phyloP scores from a whole-genome alignment of 768 basidiomycete species.

The Strobilomyces echinocephalus region DNA sequence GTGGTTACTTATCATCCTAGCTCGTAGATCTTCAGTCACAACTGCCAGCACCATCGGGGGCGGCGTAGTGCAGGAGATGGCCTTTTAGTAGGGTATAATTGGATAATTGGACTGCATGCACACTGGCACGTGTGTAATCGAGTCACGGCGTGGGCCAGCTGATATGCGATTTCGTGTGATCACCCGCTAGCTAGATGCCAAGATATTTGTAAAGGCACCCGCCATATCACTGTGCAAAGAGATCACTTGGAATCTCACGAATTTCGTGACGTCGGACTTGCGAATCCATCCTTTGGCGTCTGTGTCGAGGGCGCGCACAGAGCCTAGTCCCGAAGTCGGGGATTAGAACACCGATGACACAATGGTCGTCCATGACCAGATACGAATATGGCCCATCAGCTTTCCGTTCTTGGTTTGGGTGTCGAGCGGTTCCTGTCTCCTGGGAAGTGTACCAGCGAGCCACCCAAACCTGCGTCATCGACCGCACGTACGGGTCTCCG shows the following conservation, averaged over 20 bases:
- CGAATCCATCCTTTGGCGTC: background rate
- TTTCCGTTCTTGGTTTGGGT: constrained; percentile 55
- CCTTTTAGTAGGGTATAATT: background rate
- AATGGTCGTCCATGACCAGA: background rate
- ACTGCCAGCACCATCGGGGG: constrained; percentile 37
- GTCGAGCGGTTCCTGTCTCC: constrained; percentile 40
- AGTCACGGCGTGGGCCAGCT: background rate
- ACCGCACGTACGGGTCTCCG: constrained; percentile 34
- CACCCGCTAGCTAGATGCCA: background rate
- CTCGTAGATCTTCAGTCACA: constrained; percentile 64
- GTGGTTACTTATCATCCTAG: constrained; percentile 33
- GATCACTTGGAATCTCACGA: no score
- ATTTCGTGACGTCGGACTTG: no score
- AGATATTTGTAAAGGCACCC: no score
- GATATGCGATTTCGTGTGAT: background rate
- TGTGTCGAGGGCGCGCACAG: background rate
- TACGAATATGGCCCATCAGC: constrained; percentile 38
- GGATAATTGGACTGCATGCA: background rate
- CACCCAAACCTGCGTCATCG: constrained; percentile 38
- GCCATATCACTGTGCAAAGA: no score
- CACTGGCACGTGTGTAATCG: background rate
- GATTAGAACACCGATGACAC: background rate
- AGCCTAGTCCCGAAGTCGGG: background rate
- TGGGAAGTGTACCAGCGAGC: constrained; percentile 40
- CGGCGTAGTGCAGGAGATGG: background rate